Conservation (phyloP, 2,329 filamentous ascomycete genomes). For the Immersiporthe knoxdaviesiana region DNA sequence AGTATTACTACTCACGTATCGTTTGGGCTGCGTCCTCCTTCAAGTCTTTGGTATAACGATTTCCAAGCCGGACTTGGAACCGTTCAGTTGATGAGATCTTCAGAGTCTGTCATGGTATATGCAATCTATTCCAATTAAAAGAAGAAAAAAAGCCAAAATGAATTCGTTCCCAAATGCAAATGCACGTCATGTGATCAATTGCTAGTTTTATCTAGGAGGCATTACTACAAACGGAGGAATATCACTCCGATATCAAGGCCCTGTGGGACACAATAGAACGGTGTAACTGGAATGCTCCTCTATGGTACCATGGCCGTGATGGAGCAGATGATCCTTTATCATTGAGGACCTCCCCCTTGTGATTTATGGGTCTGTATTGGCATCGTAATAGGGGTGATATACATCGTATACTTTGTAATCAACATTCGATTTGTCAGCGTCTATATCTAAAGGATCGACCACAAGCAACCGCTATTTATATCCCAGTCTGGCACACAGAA, state of each 20-base stretch:
- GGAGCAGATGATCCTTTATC: neutral
- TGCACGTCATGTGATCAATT: neutral
- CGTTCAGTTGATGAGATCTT: neutral
- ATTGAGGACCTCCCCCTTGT: neutral
- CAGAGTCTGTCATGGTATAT: neutral
- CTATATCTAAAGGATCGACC: neutral
- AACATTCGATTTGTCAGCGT: conserved; percentile 14
- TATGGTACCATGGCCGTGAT: neutral
- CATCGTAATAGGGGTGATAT: no score
- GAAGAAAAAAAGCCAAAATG: no score
- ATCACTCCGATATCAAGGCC: neutral
- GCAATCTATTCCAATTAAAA: neutral
- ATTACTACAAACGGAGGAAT: neutral
- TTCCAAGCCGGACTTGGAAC: neutral
- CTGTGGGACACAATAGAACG: neutral
- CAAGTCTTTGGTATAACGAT: neutral
- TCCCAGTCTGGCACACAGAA: neutral
- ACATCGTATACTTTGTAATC: neutral
- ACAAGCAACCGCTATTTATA: neutral
- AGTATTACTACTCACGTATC: neutral
- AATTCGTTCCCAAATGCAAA: neutral
- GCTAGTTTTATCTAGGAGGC: neutral
- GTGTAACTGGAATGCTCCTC: neutral
- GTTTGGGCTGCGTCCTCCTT: neutral
- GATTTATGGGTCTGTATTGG: neutral